Base-by-base conservation (phyloP, 2,329 filamentous ascomycete genomes). In the Microdochium paspali region DNA sequence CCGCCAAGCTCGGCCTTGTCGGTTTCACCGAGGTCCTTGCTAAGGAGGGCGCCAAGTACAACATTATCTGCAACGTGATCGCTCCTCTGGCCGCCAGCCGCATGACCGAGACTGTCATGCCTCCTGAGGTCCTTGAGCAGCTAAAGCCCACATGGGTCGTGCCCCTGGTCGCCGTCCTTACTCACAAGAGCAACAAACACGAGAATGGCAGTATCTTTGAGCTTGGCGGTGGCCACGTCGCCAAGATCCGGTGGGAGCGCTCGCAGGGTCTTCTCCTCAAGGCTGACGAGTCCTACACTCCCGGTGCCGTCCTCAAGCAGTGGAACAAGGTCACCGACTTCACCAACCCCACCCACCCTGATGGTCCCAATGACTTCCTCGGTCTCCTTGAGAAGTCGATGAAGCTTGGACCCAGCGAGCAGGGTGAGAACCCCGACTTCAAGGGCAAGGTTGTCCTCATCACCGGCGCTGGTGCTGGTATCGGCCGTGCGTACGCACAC, bases 11-110 rank as follows among this genome's bases (percentile, higher is more conserved):
- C 54, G 87, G 87, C 54, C 83, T 95, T 73, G 90, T 98, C 52
- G 93, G 91, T 56, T 97, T 97, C 74, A 96, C 90, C 32, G 91
- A 98, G 77, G 96, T 93, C 3, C 78, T 98, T 53, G 93, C 93
- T 51, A 97, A 97, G 77, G 93, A 98, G 74, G 93, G 93, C 56
- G 75, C 80, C 64, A 97, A 97, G 72, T 98, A 98, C 75, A 97
- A 97, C 77, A 97, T 98, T 58, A 71, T 95, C 59, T 82, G 77
- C 74, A 98, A 98, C 68, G 88, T 88, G 59, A 94, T 98, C 71
- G 90, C 93, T 18, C 93, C 93, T 46, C 90, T 96, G 61, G 91
- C 91, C 56, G 93, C 90, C 51, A 93, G 87, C 71, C 84, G 91
- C 65, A 94, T 97, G 90, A 96, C 90, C 40, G 82, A 90, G 66